Evolutionary conservation across 2,329 filamentous ascomycete genomes (phyloP), one percentile per base, ranked within the genome.

Genomic region (Dendryphion nanum): DNA sequence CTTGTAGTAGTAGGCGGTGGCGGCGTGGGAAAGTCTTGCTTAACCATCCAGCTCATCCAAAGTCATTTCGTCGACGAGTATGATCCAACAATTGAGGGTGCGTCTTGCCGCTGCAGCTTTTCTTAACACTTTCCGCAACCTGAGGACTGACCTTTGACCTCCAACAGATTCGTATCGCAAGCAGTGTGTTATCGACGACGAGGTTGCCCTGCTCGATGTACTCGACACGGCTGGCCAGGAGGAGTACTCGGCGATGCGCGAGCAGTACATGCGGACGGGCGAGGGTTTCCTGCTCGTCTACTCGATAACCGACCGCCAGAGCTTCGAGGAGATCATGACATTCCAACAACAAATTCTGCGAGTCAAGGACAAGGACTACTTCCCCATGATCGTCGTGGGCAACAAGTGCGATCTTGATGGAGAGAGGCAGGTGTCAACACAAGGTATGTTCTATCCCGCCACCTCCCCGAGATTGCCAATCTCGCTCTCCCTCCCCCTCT

Each of bases 91-190:
- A 97, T 98, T 64, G 93, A 98, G 86, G 93, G 93, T 90, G 70
- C 56, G 78, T 58, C 10, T n/a, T n/a, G n/a, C n/a, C n/a, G n/a
- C n/a, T n/a, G n/a, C n/a, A n/a, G n/a, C n/a, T 2, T 26, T 26
- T 26, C 23, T n/a, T 26, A n/a, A 8, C 30, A n/a, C n/a, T n/a
- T 16, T 16, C 17, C 17, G 23, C 18, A n/a, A n/a, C 14, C 10
- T 3, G 17, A 17, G n/a, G 18, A 18, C 12, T 43, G 18, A 43
- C 35, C 24, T 7, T n/a, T 4, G 15, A 6, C 10, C n/a, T n/a
- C n/a, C n/a, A n/a, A n/a, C 67, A 98, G 93, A 98, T 67, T 97
- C 93, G 48, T 98, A 98, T 78, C 89, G 93, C 76, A 98, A 98
- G 84, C 93, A 97, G 79, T 97, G 93, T 69, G 85, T 95, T 57